Evolutionary conservation across 2,329 filamentous ascomycete genomes (phyloP), one percentile per base, ranked within the genome.

Genomic region (Fusarium verticillioides): DNA sequence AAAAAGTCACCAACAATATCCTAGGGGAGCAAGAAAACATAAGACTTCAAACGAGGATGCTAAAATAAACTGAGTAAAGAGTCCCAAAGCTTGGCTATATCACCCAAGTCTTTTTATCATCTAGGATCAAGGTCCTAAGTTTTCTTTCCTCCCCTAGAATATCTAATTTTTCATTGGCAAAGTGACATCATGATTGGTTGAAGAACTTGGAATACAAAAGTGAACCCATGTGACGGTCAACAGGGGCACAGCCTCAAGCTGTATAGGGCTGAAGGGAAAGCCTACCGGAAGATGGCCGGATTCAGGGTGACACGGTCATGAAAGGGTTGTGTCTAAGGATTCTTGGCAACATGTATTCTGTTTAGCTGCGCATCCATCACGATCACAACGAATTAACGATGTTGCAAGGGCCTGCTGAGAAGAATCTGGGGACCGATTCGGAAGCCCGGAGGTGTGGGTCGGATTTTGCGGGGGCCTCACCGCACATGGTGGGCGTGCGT

Each of bases 251-350:
- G 39, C 46, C 32, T 65, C 39, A 16, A 59, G 23, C 39, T 58
- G 52, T 53, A 46, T 77, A 77, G 66, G 76, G 76, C 74, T 78
- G 73, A 77, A 62, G 42, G 28, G 28, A 58, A 60, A 49, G 60
- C 32, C 23, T 32, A 63, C 59, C 76, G 76, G 76, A 78, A 78
- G 76, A 77, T 78, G 73, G 43, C 76, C 76, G 76, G 40, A 58
- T 16, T 36, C 60, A 61, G 68, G 61, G 72, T 61, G 47, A 60
- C 60, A 54, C 36, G 53, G 36, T 50, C n/a, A 12, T 46, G 67
- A 62, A 61, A 49, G 30, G 71, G 71, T 56, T 74, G 71, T 60
- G 47, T 57, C 44, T 43, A 56, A 32, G 34, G 36, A 43, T 42
- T 76, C 70, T 74, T 75, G 70, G 73, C 73, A 49, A 44, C 37